These are phyloP conservation scores for Fusarium sp. DNA, from an alignment of 2,329 filamentous ascomycete species.

Conservation along the genomic window DNA sequence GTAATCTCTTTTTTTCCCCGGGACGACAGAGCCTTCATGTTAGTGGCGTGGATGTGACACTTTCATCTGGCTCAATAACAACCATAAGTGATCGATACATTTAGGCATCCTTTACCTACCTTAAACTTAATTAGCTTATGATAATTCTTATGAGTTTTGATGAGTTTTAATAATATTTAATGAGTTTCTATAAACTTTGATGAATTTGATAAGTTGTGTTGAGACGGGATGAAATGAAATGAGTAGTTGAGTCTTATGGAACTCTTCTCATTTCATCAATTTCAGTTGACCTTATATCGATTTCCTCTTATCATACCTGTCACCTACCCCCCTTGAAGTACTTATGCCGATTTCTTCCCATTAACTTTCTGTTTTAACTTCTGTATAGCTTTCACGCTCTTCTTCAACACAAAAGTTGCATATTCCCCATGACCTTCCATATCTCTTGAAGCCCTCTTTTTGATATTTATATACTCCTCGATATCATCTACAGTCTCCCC, in stretches of 20 bases:
- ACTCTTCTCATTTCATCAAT: neutral
- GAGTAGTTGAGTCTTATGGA: no score
- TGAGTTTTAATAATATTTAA: neutral
- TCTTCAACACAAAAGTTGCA: conserved; percentile 44
- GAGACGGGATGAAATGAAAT: neutral
- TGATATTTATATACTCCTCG: conserved; percentile 43
- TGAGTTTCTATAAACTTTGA: no score
- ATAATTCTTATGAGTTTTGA: neutral
- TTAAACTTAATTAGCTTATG: no score
- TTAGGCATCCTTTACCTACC: neutral
- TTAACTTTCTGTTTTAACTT: conserved; percentile 43
- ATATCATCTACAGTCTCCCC: conserved; percentile 39
- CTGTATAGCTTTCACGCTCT: conserved; percentile 6
- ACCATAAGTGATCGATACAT: neutral
- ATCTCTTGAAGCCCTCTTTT: conserved; percentile 34
- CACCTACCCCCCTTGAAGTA: no score
- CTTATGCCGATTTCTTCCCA: conserved; percentile 4
- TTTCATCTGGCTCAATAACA: fast-evolving
- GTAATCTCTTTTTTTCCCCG: no score
- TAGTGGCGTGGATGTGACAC: neutral
- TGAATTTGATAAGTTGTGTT: no score
- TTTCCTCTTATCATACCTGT: fast-evolving
- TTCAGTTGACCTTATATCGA: fast-evolving
- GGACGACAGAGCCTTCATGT: no score
- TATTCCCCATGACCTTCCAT: conserved; percentile 49